Percentiles rank a stretch among this genome's conserved stretches.
These are phyloP conservation scores for Stellera chamaejasme DNA, from an alignment of 345 rosid species.

Conservation along the genomic window DNA sequence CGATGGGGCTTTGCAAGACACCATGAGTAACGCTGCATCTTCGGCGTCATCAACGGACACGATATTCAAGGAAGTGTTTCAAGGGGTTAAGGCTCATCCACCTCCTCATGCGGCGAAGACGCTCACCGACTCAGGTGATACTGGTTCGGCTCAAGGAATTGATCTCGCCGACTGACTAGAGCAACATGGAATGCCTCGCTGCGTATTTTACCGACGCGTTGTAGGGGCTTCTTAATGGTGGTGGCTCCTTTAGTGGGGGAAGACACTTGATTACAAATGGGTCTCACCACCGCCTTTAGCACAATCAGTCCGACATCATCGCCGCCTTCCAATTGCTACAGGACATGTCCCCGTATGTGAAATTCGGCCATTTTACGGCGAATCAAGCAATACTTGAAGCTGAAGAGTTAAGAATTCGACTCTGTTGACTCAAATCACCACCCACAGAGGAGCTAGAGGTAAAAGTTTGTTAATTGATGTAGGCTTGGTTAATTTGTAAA, in stretches of 20 bases:
- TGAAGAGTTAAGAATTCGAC: too few relatives aligned
- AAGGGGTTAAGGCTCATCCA: conserved; percentile 84
- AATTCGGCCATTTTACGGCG: too few relatives aligned
- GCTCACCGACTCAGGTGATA: conserved; percentile 69
- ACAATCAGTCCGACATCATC: conserved; percentile 40
- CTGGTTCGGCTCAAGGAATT: conserved; percentile 90
- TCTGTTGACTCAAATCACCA: too few relatives aligned
- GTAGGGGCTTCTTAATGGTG: conserved; percentile 30
- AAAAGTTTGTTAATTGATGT: too few relatives aligned
- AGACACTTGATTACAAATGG: conserved; percentile 18
- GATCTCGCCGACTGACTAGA: conserved; percentile 49
- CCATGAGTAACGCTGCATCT: conserved; percentile 32
- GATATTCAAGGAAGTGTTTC: conserved; percentile 27
- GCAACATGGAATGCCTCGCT: conserved; percentile 85
- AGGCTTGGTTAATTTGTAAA: too few relatives aligned
- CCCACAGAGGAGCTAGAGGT: too few relatives aligned
- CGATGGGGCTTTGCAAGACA: conserved; percentile 4
- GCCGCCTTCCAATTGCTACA: conserved; percentile 77
- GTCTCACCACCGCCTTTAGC: conserved; percentile 18
- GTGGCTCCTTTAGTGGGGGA: background rate
- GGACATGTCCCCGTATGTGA: too few relatives aligned
- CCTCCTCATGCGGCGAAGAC: conserved; percentile 84
- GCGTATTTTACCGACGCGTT: conserved; percentile 75
- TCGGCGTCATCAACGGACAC: conserved; percentile 9
- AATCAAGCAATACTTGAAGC: too few relatives aligned